Base-by-base conservation (phyloP, 2,329 filamentous ascomycete species). In the Podosphaera fusca region DNA sequence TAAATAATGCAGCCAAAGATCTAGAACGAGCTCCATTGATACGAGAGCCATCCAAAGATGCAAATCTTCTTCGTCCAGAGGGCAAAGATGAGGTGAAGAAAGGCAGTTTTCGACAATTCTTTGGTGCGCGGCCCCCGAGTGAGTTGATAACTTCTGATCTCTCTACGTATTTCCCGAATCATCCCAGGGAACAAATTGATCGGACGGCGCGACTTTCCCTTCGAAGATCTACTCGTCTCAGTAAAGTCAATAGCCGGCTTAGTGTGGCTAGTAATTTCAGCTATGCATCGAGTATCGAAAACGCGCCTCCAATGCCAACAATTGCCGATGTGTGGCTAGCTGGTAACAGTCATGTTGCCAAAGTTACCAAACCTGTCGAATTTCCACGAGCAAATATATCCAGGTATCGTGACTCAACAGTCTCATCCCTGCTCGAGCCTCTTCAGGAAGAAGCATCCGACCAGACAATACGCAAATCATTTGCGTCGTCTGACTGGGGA, bases 101-200 rank as follows among this genome's bases (percentile, higher is more conserved):
- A 65, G 72, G 70, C 35, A 74, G 80, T 34, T 73, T 89, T 51
- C 81, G 85, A 61, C 84, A 85, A 61, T 96, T 96, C 70, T 92
- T 94, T 64, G 90, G 90, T 38, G 82, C 92, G 61, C 78, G 92
- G 63, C 92, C 92, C 21, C 92, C 92, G 1, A 96, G 90, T 71
- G 92, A 98, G 72, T 79, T 98, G 67, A 98, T 98, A 67, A 90
- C 90, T 33, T 94, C 92, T 30, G 92, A 98, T 67, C 74, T 98
- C 59, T 92, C 87, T 1, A 94, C 89, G 0, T 98, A 96, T 73
- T 98, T 98, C 75, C 92, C 92, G 0, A 88, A 94, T 65, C 90
- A 96, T 65, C 82, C 89, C 55, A 82, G 87, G 57, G 89, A 95
- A 67, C 87, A 94, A 64, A 95, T 98, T 67, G 92, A 96, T 69